Evolutionary conservation across 179 eudicot species (phyloP).

Genomic region (Drosera spatulata): DNA sequence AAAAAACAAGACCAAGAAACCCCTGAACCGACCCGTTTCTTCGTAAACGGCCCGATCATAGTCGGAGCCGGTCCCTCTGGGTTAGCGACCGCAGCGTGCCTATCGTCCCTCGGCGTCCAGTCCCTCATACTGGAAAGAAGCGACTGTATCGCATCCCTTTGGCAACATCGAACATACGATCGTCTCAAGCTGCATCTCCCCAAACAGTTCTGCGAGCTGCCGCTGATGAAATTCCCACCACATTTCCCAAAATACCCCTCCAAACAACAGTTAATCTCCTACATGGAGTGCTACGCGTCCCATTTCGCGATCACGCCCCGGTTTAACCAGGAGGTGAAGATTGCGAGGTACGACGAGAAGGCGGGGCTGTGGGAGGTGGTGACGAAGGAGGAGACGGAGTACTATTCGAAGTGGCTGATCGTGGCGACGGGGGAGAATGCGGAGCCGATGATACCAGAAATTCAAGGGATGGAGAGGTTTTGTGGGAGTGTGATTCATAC

Average conservation of each 20-base stretch:
- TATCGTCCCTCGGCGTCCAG: constrained; percentile 37
- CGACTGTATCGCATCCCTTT: constrained; percentile 80
- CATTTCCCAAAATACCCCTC: constrained; percentile 76
- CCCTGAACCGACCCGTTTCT: constrained; percentile 6
- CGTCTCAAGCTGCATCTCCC: constrained; percentile 87
- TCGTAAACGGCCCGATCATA: constrained; percentile 39
- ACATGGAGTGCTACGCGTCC: constrained; percentile 64
- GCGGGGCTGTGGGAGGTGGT: constrained; percentile 39
- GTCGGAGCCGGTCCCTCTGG: constrained; percentile 53
- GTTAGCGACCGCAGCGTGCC: constrained; percentile 71
- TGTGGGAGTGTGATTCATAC: constrained; percentile 58
- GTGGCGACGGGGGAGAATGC: constrained; percentile 96
- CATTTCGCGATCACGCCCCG: constrained; percentile 44
- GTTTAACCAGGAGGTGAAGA: constrained; percentile 43
- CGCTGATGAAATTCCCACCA: constrained; percentile 47
- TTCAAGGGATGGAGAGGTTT: constrained; percentile 53
- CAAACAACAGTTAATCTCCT: constrained; percentile 55
- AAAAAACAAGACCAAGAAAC: constrained; percentile 16
- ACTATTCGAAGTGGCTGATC: constrained; percentile 49
- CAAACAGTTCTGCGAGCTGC: constrained; percentile 69
- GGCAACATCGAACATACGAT: constrained; percentile 71
- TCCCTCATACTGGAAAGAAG: constrained; percentile 63
- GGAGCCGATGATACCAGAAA: constrained; percentile 66
- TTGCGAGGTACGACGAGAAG: constrained; percentile 28
- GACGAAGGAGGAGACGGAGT: constrained; percentile 26